Evolutionary conservation across 1,139 yeast genomes (phyloP).

Genomic region (Citeromyces siamensis): DNA sequence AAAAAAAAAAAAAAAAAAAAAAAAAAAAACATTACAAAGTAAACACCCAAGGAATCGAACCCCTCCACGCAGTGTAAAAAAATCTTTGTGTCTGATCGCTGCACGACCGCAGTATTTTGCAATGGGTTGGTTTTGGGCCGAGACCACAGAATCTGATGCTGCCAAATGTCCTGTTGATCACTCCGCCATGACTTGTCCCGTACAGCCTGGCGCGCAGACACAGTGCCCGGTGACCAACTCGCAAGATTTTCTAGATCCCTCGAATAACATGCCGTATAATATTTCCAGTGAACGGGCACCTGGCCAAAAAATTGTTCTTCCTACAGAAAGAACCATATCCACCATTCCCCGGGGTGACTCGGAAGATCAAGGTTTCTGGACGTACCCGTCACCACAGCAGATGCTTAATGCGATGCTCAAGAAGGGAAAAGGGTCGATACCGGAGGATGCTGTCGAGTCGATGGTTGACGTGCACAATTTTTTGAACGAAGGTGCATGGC

Average conservation of each 20-base stretch:
- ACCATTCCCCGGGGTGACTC: constrained; percentile 76
- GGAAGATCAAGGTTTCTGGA: constrained; percentile 76
- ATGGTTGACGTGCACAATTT: constrained; percentile 98
- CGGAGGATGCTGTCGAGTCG: constrained; percentile 90
- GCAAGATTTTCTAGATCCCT: constrained; percentile 43
- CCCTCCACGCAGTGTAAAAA: too few relatives aligned
- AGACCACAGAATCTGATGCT: constrained; percentile 19
- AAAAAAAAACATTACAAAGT: too few relatives aligned
- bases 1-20: too few relatives aligned
- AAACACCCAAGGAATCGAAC: too few relatives aligned
- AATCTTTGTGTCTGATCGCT: too few relatives aligned
- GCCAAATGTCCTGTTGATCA: constrained; percentile 5
- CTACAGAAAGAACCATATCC: constrained; percentile 76
- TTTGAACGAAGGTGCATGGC: constrained; percentile 97
- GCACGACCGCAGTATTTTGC: too few relatives aligned
- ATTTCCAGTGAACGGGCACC: constrained; percentile 59
- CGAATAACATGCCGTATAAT: constrained; percentile 80
- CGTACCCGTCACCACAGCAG: constrained; percentile 97
- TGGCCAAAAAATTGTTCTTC: constrained; percentile 67
- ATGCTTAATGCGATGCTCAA: constrained; percentile 97
- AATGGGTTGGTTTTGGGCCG: constrained; percentile 90
- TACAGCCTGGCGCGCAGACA: constrained; percentile 17
- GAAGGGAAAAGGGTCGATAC: constrained; percentile 80
- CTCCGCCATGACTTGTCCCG: constrained; percentile 23
- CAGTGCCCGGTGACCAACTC: constrained; percentile 17